Conservation (phyloP, 2,329 filamentous ascomycete genomes). For the Sphaerostilbella broomeana region DNA sequence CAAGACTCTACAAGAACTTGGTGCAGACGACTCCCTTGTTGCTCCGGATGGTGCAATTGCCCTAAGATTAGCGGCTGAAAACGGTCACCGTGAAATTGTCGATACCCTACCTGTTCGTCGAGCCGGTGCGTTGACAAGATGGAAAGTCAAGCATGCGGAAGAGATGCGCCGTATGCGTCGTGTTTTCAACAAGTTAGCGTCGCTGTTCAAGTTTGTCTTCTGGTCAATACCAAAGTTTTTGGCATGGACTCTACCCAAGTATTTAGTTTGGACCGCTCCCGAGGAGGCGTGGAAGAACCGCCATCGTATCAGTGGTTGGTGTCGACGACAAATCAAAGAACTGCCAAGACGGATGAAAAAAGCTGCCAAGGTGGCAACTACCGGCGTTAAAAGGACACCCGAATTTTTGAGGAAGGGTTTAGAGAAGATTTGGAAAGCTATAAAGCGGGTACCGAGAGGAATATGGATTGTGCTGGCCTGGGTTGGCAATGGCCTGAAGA, state of each 20-base stretch:
- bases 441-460: constrained; percentile 21
- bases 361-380: constrained; percentile 14
- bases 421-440: constrained; percentile 12
- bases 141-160: constrained; percentile 26
- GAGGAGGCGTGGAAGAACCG: constrained; percentile 23
- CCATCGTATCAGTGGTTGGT: constrained; percentile 25
- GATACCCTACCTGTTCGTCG: constrained; percentile 34
- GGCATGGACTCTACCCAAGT: constrained; percentile 25
- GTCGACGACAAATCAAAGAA: constrained; percentile 20
- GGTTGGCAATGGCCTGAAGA: constrained; percentile 25
- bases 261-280: constrained; percentile 23
- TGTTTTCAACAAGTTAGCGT: constrained; percentile 19
- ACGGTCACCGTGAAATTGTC: constrained; percentile 38
- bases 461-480: constrained; percentile 23
- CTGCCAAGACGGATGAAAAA: constrained; percentile 23
- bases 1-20: constrained; percentile 33
- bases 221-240: constrained; percentile 23
- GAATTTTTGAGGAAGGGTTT: constrained; percentile 15
- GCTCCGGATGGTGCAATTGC: constrained; percentile 41
- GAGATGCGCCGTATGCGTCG: constrained; percentile 22
- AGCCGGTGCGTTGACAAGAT: constrained; percentile 32
- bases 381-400: constrained; percentile 20
- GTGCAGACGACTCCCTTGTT: constrained; percentile 37
- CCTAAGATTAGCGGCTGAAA: constrained; percentile 36
- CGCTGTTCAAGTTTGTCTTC: constrained; percentile 21